A percentile compares a stretch with the other conserved stretches of the same genome.
Conservation (phyloP, 2,329 filamentous ascomycete species). For the Lasiodiplodia sp. region DNA sequence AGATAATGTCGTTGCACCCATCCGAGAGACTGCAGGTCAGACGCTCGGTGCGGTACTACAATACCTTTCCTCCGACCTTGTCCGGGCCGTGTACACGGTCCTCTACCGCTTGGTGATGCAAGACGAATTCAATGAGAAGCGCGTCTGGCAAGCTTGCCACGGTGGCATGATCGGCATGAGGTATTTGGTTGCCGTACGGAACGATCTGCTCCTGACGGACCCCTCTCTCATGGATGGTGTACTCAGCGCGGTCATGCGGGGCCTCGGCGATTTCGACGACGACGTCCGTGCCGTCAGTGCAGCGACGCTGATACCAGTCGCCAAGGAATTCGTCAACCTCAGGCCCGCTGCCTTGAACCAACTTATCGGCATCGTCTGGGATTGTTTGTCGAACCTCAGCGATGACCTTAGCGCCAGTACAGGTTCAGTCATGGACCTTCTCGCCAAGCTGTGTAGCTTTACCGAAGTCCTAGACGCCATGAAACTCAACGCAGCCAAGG, state of each 20-base stretch:
- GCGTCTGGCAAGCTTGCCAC: conserved; percentile 94
- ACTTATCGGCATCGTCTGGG: conserved; percentile 95
- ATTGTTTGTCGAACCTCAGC: conserved; percentile 93
- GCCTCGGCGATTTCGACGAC: conserved; percentile 87
- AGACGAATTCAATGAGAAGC: conserved; percentile 74
- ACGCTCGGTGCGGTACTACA: conserved; percentile 88
- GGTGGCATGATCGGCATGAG: conserved; percentile 97
- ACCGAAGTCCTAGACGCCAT: conserved; percentile 91
- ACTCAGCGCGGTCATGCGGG: conserved; percentile 91
- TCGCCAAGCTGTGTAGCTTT: conserved; percentile 95
- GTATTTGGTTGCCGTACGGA: conserved; percentile 93
- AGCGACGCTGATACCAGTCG: conserved; percentile 95
- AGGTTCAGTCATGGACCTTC: conserved; percentile 96
- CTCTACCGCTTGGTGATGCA: conserved; percentile 93
- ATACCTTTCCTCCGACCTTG: conserved; percentile 79
- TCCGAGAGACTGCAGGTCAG: conserved; percentile 93
- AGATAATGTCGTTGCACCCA: conserved; percentile 95
- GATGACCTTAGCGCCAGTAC: conserved; percentile 98
- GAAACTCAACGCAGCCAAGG: conserved; percentile 84
- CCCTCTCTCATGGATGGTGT: conserved; percentile 90
- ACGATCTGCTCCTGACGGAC: conserved; percentile 86
- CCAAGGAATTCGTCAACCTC: conserved; percentile 89
- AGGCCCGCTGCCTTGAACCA: conserved; percentile 78
- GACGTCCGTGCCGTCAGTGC: conserved; percentile 97
- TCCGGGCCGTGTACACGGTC: conserved; percentile 83